These are phyloP conservation scores for Alnus rubra DNA, from an alignment of 306 rosid species.

Conservation along the genomic window DNA sequence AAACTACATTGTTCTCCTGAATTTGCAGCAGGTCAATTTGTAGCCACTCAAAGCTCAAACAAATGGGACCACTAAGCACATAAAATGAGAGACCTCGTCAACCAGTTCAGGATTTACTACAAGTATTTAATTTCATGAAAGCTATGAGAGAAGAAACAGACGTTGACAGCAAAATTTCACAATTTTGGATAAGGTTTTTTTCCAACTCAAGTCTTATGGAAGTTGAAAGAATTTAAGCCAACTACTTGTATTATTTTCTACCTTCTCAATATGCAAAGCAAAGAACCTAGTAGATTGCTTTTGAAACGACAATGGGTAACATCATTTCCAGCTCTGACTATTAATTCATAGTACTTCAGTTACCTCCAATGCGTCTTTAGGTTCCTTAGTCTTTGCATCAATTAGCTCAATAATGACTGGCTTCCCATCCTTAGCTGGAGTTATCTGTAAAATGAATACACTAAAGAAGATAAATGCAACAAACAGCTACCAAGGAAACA, in stretches of 20 bases:
- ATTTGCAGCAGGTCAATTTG: background rate
- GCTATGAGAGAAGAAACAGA: background rate
- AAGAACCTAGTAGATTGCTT: background rate
- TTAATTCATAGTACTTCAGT: slow-evolving; percentile 9
- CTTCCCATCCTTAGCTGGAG: slow-evolving; percentile 97
- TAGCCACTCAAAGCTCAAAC: background rate
- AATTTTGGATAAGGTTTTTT: background rate
- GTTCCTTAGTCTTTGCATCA: slow-evolving; percentile 94
- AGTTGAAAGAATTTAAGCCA: background rate
- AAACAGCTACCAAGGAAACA: slow-evolving; percentile 21
- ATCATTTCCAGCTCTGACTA: background rate
- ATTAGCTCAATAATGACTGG: slow-evolving; percentile 92
- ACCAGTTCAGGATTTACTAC: background rate
- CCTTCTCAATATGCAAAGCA: background rate
- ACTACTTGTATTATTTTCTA: background rate
- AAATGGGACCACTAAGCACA: background rate
- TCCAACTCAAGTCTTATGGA: background rate
- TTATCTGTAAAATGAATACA: slow-evolving; percentile 54
- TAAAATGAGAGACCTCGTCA: background rate
- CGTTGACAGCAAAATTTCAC: background rate
- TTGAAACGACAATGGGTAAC: background rate
- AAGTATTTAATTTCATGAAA: background rate
- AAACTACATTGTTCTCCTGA: background rate
- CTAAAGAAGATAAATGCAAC: slow-evolving; percentile 10
- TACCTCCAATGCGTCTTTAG: slow-evolving; percentile 94